phyloP scores from a whole-genome alignment of 768 basidiomycete species.

The button mushroom (Agaricus bisporus) region DNA sequence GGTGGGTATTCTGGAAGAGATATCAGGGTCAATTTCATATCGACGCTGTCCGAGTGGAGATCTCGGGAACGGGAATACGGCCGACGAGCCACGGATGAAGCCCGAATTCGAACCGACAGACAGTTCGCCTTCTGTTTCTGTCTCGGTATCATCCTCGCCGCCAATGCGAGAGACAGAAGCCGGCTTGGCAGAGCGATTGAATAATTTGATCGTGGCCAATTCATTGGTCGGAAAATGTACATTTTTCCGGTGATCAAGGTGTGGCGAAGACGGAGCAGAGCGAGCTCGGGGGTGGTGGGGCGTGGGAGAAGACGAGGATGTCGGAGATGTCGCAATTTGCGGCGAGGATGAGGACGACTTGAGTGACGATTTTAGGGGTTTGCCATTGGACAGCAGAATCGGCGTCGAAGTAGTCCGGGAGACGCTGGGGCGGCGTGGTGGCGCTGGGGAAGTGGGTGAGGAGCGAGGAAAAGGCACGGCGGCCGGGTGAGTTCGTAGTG shows the following conservation, averaged over 20 bases:
- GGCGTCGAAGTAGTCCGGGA: constrained; percentile 31
- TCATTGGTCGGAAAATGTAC: constrained; percentile 84
- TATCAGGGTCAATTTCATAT: constrained; percentile 18
- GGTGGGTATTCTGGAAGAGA: constrained; percentile 23
- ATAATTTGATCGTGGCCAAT: constrained; percentile 57
- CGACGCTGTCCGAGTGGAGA: constrained; percentile 7
- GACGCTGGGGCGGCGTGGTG: constrained; percentile 25
- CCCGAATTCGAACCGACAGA: constrained; percentile 8
- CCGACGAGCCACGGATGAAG: not conserved
- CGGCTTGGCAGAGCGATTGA: constrained; percentile 63
- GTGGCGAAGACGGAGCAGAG: constrained; percentile 57
- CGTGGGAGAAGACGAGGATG: constrained; percentile 31
- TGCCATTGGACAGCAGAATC: constrained; percentile 65
- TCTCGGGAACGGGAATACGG: constrained; percentile 3
- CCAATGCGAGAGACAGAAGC: constrained; percentile 35
- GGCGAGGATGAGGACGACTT: constrained; percentile 47
- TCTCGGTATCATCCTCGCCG: constrained; percentile 38
- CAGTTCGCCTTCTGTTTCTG: constrained; percentile 28
- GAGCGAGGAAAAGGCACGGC: constrained; percentile 38
- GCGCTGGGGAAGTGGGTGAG: constrained; percentile 19
- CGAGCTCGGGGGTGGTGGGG: constrained; percentile 25
- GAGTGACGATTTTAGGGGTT: constrained; percentile 82
- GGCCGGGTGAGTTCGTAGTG: not conserved
- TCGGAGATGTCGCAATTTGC: too few relatives aligned
- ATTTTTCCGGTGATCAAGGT: constrained; percentile 46